Evolutionary conservation across 1,284 basidiomycete species (phyloP).

Genomic region (Cerioporus squamosus): DNA sequence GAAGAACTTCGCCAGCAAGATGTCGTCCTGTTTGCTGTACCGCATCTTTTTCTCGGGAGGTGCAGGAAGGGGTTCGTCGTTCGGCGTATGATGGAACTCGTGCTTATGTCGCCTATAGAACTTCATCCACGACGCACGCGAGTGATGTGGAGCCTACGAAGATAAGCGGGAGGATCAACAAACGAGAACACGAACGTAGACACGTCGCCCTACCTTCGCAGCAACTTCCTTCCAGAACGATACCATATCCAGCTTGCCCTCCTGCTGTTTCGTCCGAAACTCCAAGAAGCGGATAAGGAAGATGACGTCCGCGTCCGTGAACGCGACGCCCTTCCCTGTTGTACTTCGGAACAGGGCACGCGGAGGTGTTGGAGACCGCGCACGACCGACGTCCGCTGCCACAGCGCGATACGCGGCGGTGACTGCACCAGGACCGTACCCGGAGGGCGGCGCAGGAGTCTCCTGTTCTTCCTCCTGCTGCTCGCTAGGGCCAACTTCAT

Average conservation of each 20-base stretch:
- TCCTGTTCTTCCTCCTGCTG: conserved; percentile 27
- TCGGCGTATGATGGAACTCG: conserved; percentile 65
- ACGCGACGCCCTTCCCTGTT: conserved; percentile 84
- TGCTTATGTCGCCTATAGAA: conserved; percentile 85
- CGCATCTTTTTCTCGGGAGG: conserved; percentile 85
- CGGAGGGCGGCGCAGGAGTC: conserved; percentile 24
- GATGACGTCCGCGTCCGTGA: conserved; percentile 76
- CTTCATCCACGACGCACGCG: conserved; percentile 89
- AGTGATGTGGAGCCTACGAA: conserved; percentile 78
- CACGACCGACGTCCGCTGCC: conserved; percentile 46
- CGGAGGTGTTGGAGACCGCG: conserved; percentile 78
- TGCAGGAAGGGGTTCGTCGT: conserved; percentile 68
- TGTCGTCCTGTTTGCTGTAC: conserved; percentile 75
- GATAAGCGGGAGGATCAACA: not conserved
- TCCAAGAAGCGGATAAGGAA: conserved; percentile 77
- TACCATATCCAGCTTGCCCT: conserved; percentile 75
- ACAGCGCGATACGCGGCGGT: conserved; percentile 48
- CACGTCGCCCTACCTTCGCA: conserved; percentile 52
- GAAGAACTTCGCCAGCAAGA: conserved; percentile 76
- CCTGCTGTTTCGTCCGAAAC: conserved; percentile 51
- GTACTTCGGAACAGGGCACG: conserved; percentile 78
- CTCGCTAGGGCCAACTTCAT: conserved; percentile 13
- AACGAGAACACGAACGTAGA: not conserved
- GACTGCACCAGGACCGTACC: conserved; percentile 46
- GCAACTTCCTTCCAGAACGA: conserved; percentile 86